These are phyloP conservation scores for Draba incana DNA, from an alignment of 345 rosid species.

Conservation along the genomic window DNA sequence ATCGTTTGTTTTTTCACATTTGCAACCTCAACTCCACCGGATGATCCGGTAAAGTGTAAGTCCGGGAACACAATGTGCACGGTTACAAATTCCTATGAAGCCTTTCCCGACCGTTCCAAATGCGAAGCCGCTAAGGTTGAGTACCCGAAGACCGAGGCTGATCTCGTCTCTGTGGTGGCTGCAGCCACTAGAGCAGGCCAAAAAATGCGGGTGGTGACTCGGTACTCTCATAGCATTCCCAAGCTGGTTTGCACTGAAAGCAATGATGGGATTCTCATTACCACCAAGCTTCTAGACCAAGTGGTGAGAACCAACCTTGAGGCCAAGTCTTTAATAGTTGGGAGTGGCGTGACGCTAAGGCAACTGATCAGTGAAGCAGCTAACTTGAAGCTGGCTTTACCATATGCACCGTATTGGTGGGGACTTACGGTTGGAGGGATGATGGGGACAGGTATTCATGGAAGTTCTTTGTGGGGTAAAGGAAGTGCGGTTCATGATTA, in stretches of 20 bases:
- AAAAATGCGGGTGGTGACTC: constrained; percentile 70
- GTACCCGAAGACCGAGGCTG: constrained; percentile 62
- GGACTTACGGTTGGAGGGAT: constrained; percentile 81
- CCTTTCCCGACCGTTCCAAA: constrained; percentile 60
- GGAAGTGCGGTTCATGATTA: constrained; percentile 82
- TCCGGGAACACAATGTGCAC: constrained; percentile 55
- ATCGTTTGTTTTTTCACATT: constrained; percentile 12
- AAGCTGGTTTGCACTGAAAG: constrained; percentile 76
- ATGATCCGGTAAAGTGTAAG: constrained; percentile 63
- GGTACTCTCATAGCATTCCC: constrained; percentile 71
- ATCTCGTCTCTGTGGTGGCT: constrained; percentile 56
- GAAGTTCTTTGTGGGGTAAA: constrained; percentile 75
- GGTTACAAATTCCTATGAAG: constrained; percentile 71
- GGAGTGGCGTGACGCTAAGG: constrained; percentile 72
- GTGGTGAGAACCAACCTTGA: constrained; percentile 36
- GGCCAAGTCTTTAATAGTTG: constrained; percentile 55
- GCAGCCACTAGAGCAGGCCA: constrained; percentile 54
- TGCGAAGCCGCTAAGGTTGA: constrained; percentile 62
- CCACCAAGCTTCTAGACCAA: constrained; percentile 63
- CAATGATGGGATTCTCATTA: constrained; percentile 60
- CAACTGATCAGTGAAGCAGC: constrained; percentile 66
- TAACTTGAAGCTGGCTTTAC: constrained; percentile 63
- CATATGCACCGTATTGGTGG: constrained; percentile 91
- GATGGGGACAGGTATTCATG: constrained; percentile 85
- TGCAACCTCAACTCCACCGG: constrained; percentile 51